Base-by-base conservation (phyloP, 2,329 filamentous ascomycete species). In the Xylaria sp. region DNA sequence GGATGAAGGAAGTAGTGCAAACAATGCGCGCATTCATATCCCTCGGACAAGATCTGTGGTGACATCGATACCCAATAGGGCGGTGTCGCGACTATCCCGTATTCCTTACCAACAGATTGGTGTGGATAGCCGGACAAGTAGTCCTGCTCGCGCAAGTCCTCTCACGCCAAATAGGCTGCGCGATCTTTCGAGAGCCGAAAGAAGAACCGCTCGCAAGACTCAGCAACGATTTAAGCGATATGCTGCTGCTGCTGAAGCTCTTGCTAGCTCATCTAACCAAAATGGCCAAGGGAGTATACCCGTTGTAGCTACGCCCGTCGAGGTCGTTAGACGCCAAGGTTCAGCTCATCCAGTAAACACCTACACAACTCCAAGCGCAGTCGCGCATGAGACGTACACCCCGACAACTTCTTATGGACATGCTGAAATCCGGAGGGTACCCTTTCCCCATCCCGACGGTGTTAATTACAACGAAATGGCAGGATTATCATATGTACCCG, bases 151-250 rank as follows among this genome's bases (percentile, higher is more conserved):
- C 13, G 59, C 71, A 49, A 58, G 63, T 51, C 51, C 65, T 20
- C 64, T 67, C 17, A 73, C 74, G n/a, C 71, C 73, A 36, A 66
- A 72, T 49, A 71, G 72, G 58, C 73, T 74, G 40, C 77, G 70
- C 26, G 71, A 63, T 7, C 64, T 73, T 57, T 70, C 74, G 31
- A 76, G 68, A 49, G 74, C 72, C 31, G 77, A 79, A 60, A 75
- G 67, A 46, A 75, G 67, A 65, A 74, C 60, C 15, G 76, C 76
- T 57, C 75, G 75, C 56, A 76, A 75, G 67, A 74, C 75, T 15
- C 75, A 74, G 54, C 68, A 75, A 70, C 76, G 77, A 38, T 79
- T 79, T 70, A 79, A 76, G 68, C 75, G 77, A 75, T 79, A 79
- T 66, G 77, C 77, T 68, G 76, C 76, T 58, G 76, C 77, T 40